Evolutionary conservation across 1,284 basidiomycete genomes (phyloP), one percentile per base, ranked within the genome.

Genomic region (Cutaneotrichosporon cutaneum): DNA sequence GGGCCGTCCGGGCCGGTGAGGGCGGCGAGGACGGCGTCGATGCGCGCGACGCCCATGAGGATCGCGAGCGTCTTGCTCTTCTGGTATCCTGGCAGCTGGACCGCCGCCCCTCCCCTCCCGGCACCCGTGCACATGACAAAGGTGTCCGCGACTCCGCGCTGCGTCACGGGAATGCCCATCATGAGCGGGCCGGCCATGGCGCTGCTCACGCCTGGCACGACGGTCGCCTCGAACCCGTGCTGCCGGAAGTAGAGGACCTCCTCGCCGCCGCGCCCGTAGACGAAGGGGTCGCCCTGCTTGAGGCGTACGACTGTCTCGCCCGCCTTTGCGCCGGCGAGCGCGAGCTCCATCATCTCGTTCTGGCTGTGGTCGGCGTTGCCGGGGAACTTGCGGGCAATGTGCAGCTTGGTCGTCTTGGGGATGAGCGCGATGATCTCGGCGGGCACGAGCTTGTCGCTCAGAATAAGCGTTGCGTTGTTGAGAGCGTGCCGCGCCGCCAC

Each of bases 381-480:
- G 0, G 95, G 95, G 81, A 96, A 98, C 77, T 99, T 99, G 68
- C 89, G 89, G 16, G 95, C 95, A 66, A 98, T 96, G 63, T 82
- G 79, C 9, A 88, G 85, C 22, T 77, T 77, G 48, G 82, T 84
- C 5, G 83, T 79, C 7, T 70, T 62, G 0, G 94, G 94, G 56
- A 98, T 91, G n/a, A 97, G 82, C 0, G 85, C 86, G 30, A 99
- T 87, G 18, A 98, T 90, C 14, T 88, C 87, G 8, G 89, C 84
- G 0, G 95, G 95, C 0, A 98, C 95, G n/a, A 99, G 88, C 75
- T 99, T 99, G 82, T 98, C 95, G 10, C 92, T 91, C 5, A 98
- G 85, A 22, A 98, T 89, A 39, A 97, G 82, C 65, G 94, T 87
- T 1, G 93, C 90, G 10, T 87, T 84, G 64, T 84, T 84, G 52